Evolutionary conservation across 208 protist species (phyloP), one percentile per base, ranked within the genome.

Genomic region (Trypanosoma conorhini): DNA sequence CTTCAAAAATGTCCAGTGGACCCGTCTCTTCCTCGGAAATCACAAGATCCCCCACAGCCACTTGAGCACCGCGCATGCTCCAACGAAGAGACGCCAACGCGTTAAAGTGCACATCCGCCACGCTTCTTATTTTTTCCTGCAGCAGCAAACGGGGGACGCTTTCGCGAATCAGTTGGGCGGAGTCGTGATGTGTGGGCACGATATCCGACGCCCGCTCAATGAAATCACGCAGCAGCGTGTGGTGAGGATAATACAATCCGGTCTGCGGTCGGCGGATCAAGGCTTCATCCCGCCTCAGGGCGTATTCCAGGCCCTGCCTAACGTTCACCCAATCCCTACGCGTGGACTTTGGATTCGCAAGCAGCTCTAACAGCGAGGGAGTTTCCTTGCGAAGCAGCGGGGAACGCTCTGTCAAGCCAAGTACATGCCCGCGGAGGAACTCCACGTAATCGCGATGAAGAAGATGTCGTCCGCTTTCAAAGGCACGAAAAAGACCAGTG

Each of bases 51-150:
- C 89, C 89, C 3, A 83, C 70, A 8, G 35, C 70, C 1, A 94
- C 89, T 1, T 51, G 35, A 56, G 65, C 60, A 5, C 84, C 80
- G 46, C 63, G 67, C 28, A 71, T 62, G 48, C 86, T 64, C 83
- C 86, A 91, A 21, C 89, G 79, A 26, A 92, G 60, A 1, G 91
- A 96, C 24, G 88, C 81, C 50, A 87, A 38, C 4, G 88, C 84
- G 76, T 96, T 96, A 74, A 93, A 96, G 75, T 89, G 79, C 58
- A 93, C 86, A 44, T 93, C 86, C 30, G 83, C 79, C 22, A 92
- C 73, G 24, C 80, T 81, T 59, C 81, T 85, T 63, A 96, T 55
- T 48, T 84, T 87, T 62, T 96, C 87, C 44, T 82, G 80, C 46
- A 93, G 42, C 28, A 96, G 65, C 42, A 78, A 64, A 22, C 80